Conservation (phyloP, 2,329 filamentous ascomycete genomes). For the Aspergillus puulaauensis region DNA sequence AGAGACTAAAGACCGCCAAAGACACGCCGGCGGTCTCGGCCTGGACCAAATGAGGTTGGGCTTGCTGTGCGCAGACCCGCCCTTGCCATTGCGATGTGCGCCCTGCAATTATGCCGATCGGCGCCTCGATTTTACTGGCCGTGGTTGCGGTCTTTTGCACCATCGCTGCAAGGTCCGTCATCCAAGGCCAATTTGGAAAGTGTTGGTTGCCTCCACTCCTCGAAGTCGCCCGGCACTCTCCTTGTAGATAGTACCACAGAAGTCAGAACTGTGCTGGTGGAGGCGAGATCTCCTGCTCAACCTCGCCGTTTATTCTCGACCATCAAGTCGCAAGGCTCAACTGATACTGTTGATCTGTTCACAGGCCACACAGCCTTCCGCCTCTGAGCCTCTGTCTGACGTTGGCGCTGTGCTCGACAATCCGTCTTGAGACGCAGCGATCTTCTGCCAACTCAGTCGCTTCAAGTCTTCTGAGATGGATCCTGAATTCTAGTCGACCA, state of each 20-base stretch:
- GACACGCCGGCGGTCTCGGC: slow-evolving; percentile 26
- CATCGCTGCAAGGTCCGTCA: slow-evolving; percentile 7
- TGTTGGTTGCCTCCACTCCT: background rate
- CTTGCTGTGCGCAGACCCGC: background rate
- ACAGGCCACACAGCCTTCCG: background rate
- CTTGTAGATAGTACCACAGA: background rate
- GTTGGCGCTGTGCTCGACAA: background rate
- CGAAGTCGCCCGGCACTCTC: background rate
- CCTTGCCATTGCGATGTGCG: slow-evolving; percentile 19
- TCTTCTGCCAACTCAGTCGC: background rate
- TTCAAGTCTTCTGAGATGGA: background rate
- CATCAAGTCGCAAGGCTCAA: too few relatives aligned
- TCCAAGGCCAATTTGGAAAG: background rate
- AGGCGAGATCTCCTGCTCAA: too few relatives aligned
- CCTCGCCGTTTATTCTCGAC: background rate
- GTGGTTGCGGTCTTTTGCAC: background rate
- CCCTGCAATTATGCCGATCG: slow-evolving; percentile 14
- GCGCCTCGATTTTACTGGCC: slow-evolving; percentile 9
- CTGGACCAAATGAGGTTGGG: slow-evolving; percentile 15
- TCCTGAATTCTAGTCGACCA: background rate
- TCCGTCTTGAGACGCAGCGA: background rate
- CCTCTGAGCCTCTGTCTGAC: background rate
- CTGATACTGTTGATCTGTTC: too few relatives aligned
- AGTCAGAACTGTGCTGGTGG: too few relatives aligned
- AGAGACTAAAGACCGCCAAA: background rate